These are phyloP conservation scores for Cyberlindnera misumaiensis DNA, from an alignment of 805 yeast genomes.

Conservation along the genomic window DNA sequence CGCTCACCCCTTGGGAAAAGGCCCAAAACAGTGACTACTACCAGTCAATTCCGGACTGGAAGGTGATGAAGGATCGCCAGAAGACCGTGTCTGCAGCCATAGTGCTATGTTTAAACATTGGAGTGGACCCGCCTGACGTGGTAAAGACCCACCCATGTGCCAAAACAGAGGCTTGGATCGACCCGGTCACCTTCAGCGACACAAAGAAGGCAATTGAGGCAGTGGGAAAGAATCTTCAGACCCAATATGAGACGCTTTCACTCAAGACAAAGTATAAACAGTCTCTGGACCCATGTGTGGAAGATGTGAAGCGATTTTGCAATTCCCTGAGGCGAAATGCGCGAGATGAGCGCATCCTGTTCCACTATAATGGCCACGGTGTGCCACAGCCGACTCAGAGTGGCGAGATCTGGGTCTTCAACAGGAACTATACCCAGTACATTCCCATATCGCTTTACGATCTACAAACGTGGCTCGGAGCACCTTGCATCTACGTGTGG, in stretches of 20 bases:
- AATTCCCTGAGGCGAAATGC: slow-evolving; percentile 84
- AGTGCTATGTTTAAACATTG: slow-evolving; percentile 82
- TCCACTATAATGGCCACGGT: slow-evolving; percentile 97
- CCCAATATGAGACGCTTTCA: slow-evolving; percentile 85
- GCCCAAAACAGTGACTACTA: slow-evolving; percentile 39
- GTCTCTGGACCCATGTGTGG: slow-evolving; percentile 89
- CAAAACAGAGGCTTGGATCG: slow-evolving; percentile 86
- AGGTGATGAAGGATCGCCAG: slow-evolving; percentile 80
- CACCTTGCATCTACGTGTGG: slow-evolving; percentile 91
- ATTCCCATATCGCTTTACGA: slow-evolving; percentile 95
- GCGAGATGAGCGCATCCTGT: slow-evolving; percentile 85
- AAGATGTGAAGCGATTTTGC: slow-evolving; percentile 88
- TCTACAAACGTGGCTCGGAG: slow-evolving; percentile 94
- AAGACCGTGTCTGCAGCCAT: slow-evolving; percentile 92
- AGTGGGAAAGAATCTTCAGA: slow-evolving; percentile 81
- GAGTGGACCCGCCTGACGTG: slow-evolving; percentile 97
- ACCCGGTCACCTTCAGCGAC: slow-evolving; percentile 75
- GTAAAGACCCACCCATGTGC: slow-evolving; percentile 92
- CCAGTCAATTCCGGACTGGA: slow-evolving; percentile 85
- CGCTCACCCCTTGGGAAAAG: slow-evolving; percentile 52
- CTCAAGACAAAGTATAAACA: slow-evolving; percentile 86
- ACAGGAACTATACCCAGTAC: slow-evolving; percentile 94
- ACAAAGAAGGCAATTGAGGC: slow-evolving; percentile 87
- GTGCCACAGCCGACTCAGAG: slow-evolving; percentile 95
- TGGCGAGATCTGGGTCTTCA: slow-evolving; percentile 98